Conservation (phyloP, 139 green algal genomes). For the Volvox reticuliferus region DNA sequence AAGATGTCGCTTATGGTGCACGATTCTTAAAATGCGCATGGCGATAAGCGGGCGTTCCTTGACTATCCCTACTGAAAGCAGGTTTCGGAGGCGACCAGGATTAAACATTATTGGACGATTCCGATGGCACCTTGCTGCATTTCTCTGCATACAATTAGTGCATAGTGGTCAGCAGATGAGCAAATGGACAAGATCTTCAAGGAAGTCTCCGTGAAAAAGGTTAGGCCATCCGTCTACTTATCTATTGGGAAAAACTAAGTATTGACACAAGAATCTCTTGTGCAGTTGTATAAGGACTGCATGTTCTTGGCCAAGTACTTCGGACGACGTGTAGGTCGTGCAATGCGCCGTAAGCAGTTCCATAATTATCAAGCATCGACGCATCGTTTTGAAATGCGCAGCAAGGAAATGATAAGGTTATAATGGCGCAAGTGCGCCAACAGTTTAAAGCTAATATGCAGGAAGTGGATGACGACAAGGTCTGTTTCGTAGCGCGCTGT, state of each 20-base stretch:
- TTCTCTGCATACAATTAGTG: too few species aligned
- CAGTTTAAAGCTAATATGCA: conserved; percentile 68
- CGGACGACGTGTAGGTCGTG: conserved; percentile 58
- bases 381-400: conserved; percentile 27
- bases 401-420: conserved; percentile 65
- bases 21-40: too few species aligned
- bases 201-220: conserved; percentile 70
- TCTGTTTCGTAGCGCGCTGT: background rate
- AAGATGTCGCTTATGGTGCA: too few species aligned
- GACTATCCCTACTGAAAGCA: too few species aligned
- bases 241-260: background rate
- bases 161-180: background rate
- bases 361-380: background rate
- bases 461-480: conserved; percentile 68
- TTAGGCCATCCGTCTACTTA: background rate
- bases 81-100: too few species aligned
- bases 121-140: too few species aligned
- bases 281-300: conserved; percentile 73
- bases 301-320: conserved; percentile 66
- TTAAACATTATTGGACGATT: too few species aligned
- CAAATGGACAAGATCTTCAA: conserved; percentile 70
- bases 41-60: too few species aligned
- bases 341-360: background rate
- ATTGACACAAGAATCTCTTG: background rate
- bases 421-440: conserved; percentile 58